Conservation (phyloP, 495 filamentous ascomycete genomes). For the Ramalina peruviana region DNA sequence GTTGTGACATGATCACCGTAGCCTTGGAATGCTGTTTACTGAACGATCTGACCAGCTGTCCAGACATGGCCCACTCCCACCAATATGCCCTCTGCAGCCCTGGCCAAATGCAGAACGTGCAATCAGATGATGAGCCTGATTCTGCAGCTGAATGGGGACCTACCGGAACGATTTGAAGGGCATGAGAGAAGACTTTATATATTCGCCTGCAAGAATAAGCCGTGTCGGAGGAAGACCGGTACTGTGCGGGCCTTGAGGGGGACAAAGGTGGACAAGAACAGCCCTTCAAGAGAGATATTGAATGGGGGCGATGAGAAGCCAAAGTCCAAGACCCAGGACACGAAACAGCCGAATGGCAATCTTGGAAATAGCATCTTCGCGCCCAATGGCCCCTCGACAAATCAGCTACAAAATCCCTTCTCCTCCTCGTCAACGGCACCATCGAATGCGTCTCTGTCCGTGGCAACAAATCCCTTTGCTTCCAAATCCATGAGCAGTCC, state of each 20-base stretch:
- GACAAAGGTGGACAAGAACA: constrained; percentile 32
- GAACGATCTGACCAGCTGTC: constrained; percentile 3
- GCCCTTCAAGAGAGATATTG: constrained; percentile 8
- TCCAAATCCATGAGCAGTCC: constrained; percentile 22
- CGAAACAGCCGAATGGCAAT: constrained; percentile 17
- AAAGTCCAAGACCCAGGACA: constrained; percentile 5
- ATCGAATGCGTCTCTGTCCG: constrained; percentile 28
- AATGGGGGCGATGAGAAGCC: constrained; percentile 16
- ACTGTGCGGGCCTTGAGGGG: constrained; percentile 60
- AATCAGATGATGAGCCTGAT: constrained; percentile 70
- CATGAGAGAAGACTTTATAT: constrained; percentile 81
- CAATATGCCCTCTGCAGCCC: constrained; percentile 56
- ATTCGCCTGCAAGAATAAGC: constrained; percentile 62
- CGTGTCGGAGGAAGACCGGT: constrained; percentile 72
- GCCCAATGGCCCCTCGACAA: constrained; percentile 22
- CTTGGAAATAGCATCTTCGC: constrained; percentile 46
- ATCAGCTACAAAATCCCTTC: constrained; percentile 13
- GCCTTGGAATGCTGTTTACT: background rate
- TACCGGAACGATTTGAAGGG: constrained; percentile 70
- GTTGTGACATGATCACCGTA: constrained; percentile 14
- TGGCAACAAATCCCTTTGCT: constrained; percentile 43
- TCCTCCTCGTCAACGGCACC: constrained; percentile 7
- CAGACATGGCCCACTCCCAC: constrained; percentile 69
- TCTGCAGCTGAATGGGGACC: constrained; percentile 80
- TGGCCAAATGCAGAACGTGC: constrained; percentile 83